These are phyloP conservation scores for Clonostachys rhizophaga DNA, from an alignment of 2,329 filamentous ascomycete genomes.

Conservation along the genomic window DNA sequence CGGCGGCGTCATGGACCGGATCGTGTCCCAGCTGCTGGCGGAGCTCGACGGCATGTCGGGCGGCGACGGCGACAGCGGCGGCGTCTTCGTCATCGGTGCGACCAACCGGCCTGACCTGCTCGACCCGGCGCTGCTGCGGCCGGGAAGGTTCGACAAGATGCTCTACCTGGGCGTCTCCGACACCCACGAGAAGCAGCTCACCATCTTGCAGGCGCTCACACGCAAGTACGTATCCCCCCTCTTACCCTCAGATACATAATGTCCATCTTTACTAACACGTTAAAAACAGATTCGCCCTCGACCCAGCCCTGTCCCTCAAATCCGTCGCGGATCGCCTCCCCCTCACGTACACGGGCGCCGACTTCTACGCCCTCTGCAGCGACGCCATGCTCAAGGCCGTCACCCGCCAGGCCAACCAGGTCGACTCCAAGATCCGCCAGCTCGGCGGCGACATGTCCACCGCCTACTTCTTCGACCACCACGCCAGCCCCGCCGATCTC, in stretches of 20 bases:
- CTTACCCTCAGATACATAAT: neutral
- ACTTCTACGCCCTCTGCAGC: constrained; percentile 94
- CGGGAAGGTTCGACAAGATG: constrained; percentile 97
- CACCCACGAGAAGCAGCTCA: constrained; percentile 93
- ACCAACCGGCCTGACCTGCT: constrained; percentile 93
- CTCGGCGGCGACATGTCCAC: constrained; percentile 62
- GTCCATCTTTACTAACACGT: neutral
- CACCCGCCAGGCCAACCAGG: constrained; percentile 77
- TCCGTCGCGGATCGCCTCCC: constrained; percentile 74
- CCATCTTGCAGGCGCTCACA: constrained; percentile 88
- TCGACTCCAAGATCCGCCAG: constrained; percentile 76
- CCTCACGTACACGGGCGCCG: constrained; percentile 95
- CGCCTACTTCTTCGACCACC: constrained; percentile 93
- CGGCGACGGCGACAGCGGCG: constrained; percentile 64
- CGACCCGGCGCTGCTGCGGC: constrained; percentile 83
- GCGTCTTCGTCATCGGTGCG: constrained; percentile 94
- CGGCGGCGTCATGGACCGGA: constrained; percentile 96
- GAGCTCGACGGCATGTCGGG: constrained; percentile 98
- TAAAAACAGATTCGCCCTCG: constrained; percentile 70
- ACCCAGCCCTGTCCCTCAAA: constrained; percentile 71
- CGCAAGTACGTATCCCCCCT: constrained; percentile 63
- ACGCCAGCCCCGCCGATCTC: constrained; percentile 76
- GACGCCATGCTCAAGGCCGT: constrained; percentile 99
- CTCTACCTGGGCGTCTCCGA: constrained; percentile 94
- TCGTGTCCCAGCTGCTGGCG: constrained; percentile 89